Percentiles rank a stretch among this genome's conserved stretches.
Evolutionary conservation across 1,284 basidiomycete genomes (phyloP).

Genomic region (Trichosporon asahii): DNA sequence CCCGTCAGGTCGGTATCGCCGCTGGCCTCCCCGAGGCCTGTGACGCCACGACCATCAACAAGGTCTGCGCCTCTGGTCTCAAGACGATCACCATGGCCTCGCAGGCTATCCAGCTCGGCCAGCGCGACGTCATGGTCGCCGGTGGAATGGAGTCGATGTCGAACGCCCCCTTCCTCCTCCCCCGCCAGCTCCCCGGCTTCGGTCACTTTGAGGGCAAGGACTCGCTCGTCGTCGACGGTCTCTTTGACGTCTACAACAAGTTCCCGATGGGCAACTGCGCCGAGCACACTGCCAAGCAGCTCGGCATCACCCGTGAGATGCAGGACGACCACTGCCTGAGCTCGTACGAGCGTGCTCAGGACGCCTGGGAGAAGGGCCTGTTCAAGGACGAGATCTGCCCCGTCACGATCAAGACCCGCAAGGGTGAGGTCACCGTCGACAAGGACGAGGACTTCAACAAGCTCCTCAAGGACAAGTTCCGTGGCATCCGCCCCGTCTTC

Average conservation of each 20-base stretch:
- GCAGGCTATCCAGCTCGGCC: conserved; percentile 82
- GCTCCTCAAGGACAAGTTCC: conserved; percentile 88
- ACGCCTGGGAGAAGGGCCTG: conserved; percentile 79
- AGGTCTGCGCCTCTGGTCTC: conserved; percentile 95
- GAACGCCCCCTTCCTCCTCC: conserved; percentile 87
- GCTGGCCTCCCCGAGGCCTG: conserved; percentile 73
- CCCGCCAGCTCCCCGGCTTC: conserved; percentile 80
- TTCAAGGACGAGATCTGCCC: conserved; percentile 66
- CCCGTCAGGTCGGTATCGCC: conserved; percentile 86
- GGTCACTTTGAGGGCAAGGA: conserved; percentile 86
- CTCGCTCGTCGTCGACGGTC: conserved; percentile 86
- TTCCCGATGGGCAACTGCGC: conserved; percentile 96
- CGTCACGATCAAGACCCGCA: conserved; percentile 59
- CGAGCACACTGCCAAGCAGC: conserved; percentile 80
- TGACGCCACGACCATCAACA: conserved; percentile 98
- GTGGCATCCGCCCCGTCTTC: conserved; percentile 80
- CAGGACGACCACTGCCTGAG: conserved; percentile 89
- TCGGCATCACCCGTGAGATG: conserved; percentile 75
- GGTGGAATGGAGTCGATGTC: conserved; percentile 99
- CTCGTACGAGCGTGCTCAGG: conserved; percentile 87
- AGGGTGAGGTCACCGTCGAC: conserved; percentile 75
- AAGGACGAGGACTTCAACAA: conserved; percentile 99
- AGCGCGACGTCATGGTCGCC: conserved; percentile 75
- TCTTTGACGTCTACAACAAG: conserved; percentile 94
- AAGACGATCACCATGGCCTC: conserved; percentile 91